Percentiles rank a stretch among this genome's conserved stretches.
Conservation (phyloP, 2,329 filamentous ascomycete species). For the Fusarium sp. region DNA sequence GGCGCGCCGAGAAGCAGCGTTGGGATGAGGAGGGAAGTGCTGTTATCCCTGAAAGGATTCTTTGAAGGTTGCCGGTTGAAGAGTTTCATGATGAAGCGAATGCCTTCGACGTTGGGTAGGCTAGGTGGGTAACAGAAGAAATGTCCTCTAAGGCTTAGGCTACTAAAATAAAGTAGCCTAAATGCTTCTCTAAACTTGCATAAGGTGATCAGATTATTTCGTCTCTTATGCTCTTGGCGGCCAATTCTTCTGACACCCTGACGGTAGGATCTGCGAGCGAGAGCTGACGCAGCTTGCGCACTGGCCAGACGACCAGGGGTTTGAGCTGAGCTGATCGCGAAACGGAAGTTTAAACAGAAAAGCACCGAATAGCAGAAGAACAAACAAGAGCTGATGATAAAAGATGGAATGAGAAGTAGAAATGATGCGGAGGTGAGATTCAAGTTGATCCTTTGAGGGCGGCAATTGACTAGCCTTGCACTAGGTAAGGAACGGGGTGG, state of each 20-base stretch:
- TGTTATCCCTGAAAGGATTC: conserved; percentile 12
- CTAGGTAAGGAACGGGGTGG: conserved; percentile 1
- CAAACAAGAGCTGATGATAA: not conserved
- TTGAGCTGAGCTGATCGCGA: not conserved
- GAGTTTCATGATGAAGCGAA: conserved; percentile 26
- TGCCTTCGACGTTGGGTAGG: not conserved
- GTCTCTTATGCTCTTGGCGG: no score
- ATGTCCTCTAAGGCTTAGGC: no score
- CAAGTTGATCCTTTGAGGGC: not conserved
- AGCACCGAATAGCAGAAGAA: not conserved
- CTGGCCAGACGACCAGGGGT: conserved; percentile 1
- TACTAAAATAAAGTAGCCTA: no score
- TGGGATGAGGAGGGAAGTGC: conserved; percentile 7
- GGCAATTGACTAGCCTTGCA: conserved; percentile 8
- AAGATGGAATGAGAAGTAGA: not conserved
- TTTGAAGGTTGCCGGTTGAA: conserved; percentile 4
- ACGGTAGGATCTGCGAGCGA: not conserved
- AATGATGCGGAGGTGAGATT: not conserved
- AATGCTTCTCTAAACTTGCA: no score
- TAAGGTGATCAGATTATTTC: no score
- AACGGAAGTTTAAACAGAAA: not conserved
- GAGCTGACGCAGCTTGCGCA: conserved; percentile 13
- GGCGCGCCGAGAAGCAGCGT: conserved; percentile 30
- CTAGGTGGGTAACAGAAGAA: no score
- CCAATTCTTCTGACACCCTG: no score